Evolutionary conservation across 192 early-diverging fungal genomes (phyloP).

Genomic region (Umbelopsis sp.): DNA sequence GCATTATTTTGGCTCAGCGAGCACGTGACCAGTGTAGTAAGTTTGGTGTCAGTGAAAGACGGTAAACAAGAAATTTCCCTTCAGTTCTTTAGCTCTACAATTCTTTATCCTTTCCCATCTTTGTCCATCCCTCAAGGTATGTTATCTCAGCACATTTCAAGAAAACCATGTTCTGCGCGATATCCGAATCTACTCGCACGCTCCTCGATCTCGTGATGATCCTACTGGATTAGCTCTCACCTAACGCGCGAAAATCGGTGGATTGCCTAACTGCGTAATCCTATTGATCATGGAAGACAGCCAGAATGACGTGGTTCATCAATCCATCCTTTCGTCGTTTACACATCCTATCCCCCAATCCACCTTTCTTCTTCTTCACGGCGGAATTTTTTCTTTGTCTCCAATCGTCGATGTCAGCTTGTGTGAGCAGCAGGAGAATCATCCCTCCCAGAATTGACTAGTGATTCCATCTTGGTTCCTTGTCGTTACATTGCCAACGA

Average conservation of each 20-base stretch:
- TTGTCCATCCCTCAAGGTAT: conserved; percentile 12
- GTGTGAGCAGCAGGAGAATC: not conserved
- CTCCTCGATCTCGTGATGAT: conserved; percentile 9
- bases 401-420: not conserved
- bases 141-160: conserved; percentile 13
- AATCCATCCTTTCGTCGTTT: not conserved
- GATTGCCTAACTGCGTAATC: too few relatives aligned
- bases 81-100: too few relatives aligned
- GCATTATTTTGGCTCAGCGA: too few relatives aligned
- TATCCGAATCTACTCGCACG: conserved; percentile 13
- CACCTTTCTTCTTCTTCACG: not conserved
- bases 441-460: too few relatives aligned
- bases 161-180: not conserved
- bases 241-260: too few relatives aligned
- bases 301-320: too few relatives aligned
- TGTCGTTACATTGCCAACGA: too few relatives aligned
- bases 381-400: not conserved
- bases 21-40: too few relatives aligned
- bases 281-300: too few relatives aligned
- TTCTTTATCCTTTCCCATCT: not conserved
- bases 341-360: not conserved
- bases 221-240: not conserved
- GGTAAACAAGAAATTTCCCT: conserved; percentile 2
- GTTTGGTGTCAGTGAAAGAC: not conserved
- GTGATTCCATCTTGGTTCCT: too few relatives aligned